Evolutionary conservation across 129 eudicot species (phyloP).

Genomic region (Flaveria sonorensis): DNA sequence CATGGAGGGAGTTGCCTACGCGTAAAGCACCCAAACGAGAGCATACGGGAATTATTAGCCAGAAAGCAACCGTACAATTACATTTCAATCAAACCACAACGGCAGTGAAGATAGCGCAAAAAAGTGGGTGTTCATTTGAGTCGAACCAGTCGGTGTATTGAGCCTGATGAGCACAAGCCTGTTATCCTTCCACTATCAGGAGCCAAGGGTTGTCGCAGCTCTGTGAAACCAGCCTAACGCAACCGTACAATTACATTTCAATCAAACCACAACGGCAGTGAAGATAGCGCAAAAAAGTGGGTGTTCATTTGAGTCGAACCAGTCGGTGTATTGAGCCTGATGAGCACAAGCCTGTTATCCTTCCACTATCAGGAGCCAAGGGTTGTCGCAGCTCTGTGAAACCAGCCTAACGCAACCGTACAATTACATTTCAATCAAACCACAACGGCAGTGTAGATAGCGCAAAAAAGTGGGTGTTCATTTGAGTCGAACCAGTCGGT

Average conservation of each 20-base stretch:
- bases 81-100: too few species aligned
- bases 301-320: slow-evolving; percentile 21
- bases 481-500: slow-evolving; percentile 6
- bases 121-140: slow-evolving; percentile 29
- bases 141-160: background rate
- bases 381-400: slow-evolving; percentile 38
- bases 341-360: slow-evolving; percentile 29
- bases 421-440: too few species aligned
- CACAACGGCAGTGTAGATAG: too few species aligned
- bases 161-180: background rate
- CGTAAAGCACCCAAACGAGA: too few species aligned
- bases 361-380: slow-evolving; percentile 30
- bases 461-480: slow-evolving; percentile 25
- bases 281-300: slow-evolving; percentile 9
- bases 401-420: too few species aligned
- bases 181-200: slow-evolving; percentile 38
- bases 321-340: background rate
- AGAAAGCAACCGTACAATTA: too few species aligned
- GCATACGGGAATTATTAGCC: too few species aligned
- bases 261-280: too few species aligned
- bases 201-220: slow-evolving; percentile 34
- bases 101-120: background rate
- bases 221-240: too few species aligned
- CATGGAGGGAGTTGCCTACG: too few species aligned
- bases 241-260: too few species aligned